Evolutionary conservation across 2,329 filamentous ascomycete genomes (phyloP), one percentile per base, ranked within the genome.

Genomic region (Ophiostoma novo-ulmi): DNA sequence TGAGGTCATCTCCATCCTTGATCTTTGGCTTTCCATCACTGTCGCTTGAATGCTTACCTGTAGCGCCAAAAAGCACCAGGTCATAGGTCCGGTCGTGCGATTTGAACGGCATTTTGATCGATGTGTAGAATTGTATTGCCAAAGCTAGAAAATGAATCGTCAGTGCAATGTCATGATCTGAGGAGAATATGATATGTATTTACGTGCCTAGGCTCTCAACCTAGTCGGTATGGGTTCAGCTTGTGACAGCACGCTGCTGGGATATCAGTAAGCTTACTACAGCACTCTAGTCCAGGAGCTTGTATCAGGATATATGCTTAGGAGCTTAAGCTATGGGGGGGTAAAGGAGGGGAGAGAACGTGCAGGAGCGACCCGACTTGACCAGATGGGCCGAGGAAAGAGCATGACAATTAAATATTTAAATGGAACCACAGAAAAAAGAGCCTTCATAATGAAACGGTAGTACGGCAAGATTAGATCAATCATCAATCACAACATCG

Each of bases 51-150:
- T 13, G 52, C 78, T 76, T 78, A 87, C 86, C 86, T 52, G 85
- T 85, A 22, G 86, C 86, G 66, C 86, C 86, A 72, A 87, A 83
- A 39, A 88, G 79, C 55, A 88, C 82, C 20, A 88, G 39, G 76
- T 88, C 86, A 76, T 88, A 88, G 73, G 83, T 82, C 58, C 85
- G 84, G 66, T 76, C 77, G 73, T 87, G 85, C 20, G 84, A 66
- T 26, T 72, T 71, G 38, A 74, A 68, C 17, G 71, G 39, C 74
- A 75, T 75, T 14, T 39, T 65, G 20, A 65, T 39, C 3, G 36
- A 41, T 31, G 1, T 63, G 3, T 7, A 20, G n/a, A 10, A 6
- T 1, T 38, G 5, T 67, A 38, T 8, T 39, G 36, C 22, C 48
- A 10, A 44, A 35, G 58, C 8, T 13, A 38, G 36, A 61, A 65